These are phyloP conservation scores for Rasamsonia emersonii DNA, from an alignment of 2,329 filamentous ascomycete genomes.

Conservation along the genomic window DNA sequence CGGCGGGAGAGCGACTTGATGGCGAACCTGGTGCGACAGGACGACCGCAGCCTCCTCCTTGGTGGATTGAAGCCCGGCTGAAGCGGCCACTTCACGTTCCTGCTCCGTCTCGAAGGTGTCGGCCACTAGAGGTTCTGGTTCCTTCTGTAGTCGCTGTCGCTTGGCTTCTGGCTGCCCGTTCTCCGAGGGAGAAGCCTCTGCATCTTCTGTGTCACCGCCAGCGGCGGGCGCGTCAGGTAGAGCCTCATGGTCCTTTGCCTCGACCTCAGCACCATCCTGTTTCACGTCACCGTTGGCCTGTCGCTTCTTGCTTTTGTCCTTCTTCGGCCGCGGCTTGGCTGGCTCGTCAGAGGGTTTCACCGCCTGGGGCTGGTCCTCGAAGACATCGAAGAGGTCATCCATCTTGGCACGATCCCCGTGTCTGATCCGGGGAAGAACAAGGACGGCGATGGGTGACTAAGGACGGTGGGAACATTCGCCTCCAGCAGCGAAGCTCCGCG, in stretches of 20 bases:
- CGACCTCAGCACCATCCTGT: slow-evolving; percentile 24
- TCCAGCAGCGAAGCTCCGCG: slow-evolving; percentile 4
- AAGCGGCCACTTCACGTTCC: slow-evolving; percentile 78
- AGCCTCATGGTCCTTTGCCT: slow-evolving; percentile 21
- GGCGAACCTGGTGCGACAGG: slow-evolving; percentile 93
- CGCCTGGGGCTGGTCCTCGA: slow-evolving; percentile 57
- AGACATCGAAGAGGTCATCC: slow-evolving; percentile 78
- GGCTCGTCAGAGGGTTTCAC: slow-evolving; percentile 20
- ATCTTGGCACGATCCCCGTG: slow-evolving; percentile 33
- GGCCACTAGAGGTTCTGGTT: slow-evolving; percentile 72
- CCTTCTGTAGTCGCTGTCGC: slow-evolving; percentile 45
- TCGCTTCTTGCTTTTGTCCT: slow-evolving; percentile 71
- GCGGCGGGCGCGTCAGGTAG: slow-evolving; percentile 14
- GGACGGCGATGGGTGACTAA: no score
- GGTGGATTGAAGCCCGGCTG: slow-evolving; percentile 56
- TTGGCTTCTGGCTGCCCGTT: slow-evolving; percentile 37
- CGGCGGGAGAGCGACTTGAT: slow-evolving; percentile 90
- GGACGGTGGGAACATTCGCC: slow-evolving; percentile 8
- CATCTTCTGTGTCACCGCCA: slow-evolving; percentile 11
- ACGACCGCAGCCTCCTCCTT: slow-evolving; percentile 61
- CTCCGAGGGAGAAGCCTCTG: slow-evolving; percentile 12
- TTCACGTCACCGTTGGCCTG: slow-evolving; percentile 75
- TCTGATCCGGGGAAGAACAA: slow-evolving; percentile 10
- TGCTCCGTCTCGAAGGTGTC: slow-evolving; percentile 94
- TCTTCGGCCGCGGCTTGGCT: slow-evolving; percentile 33